Conservation (phyloP, 192 early-diverging fungal species). For the Spizellomyces sp. region DNA sequence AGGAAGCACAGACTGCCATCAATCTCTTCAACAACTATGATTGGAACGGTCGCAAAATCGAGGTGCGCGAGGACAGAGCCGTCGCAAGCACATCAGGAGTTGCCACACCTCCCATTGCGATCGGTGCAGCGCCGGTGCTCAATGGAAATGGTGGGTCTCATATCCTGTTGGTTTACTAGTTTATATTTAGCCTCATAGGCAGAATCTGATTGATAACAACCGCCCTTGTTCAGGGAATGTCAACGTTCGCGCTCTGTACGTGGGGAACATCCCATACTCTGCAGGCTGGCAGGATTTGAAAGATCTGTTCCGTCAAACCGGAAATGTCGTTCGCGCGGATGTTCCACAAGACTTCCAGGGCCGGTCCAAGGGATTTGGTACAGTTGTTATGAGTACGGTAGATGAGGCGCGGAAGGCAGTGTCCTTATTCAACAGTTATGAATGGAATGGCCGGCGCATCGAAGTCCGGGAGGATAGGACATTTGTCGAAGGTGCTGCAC, state of each 20-base stretch:
- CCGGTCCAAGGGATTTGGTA: conserved; percentile 73
- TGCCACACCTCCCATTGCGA: conserved; percentile 18
- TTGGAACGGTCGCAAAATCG: conserved; percentile 49
- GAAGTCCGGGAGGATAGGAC: conserved; percentile 75
- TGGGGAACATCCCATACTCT: conserved; percentile 60
- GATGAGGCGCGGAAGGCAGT: conserved; percentile 74
- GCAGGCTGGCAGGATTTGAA: conserved; percentile 58
- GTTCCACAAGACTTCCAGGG: conserved; percentile 55
- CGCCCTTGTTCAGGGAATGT: not conserved
- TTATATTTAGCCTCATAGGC: not conserved
- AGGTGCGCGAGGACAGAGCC: conserved; percentile 51
- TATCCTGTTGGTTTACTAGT: not conserved
- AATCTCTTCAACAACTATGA: conserved; percentile 51
- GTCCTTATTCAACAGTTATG: conserved; percentile 65
- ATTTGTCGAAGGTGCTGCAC: conserved; percentile 48
- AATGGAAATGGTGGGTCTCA: conserved; percentile 2
- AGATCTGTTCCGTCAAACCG: conserved; percentile 68
- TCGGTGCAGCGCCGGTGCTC: not conserved
- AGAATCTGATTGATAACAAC: no score
- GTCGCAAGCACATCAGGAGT: not conserved
- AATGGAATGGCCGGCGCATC: conserved; percentile 71
- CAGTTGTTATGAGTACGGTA: conserved; percentile 64
- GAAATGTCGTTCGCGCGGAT: conserved; percentile 67
- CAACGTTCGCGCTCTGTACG: conserved; percentile 42
- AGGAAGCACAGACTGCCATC: conserved; percentile 50